Evolutionary conservation across 1,139 yeast genomes (phyloP).

Genomic region (Candida neerlandica): DNA sequence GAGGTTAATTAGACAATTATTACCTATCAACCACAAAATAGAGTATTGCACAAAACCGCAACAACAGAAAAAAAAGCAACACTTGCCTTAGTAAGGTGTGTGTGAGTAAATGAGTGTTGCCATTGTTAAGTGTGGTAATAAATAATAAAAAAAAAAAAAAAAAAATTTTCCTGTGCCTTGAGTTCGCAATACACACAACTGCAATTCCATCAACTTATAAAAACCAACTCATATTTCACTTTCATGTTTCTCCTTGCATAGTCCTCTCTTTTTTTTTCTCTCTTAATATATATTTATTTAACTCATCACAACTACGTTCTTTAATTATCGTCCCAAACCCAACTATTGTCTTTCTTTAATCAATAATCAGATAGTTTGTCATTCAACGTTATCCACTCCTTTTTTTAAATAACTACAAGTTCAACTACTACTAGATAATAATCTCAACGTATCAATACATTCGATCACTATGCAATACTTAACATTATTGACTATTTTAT

Average conservation of each 20-base stretch:
- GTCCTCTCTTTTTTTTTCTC: neutral
- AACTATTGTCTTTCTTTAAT: constrained; percentile 8
- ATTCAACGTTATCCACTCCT: constrained; percentile 3
- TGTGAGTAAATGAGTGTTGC: no score
- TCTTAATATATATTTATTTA: no score
- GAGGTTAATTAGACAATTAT: no score
- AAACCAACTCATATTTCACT: neutral
- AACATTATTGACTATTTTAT: constrained; percentile 24
- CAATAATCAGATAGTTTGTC: neutral
- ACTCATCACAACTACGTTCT: neutral
- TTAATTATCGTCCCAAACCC: neutral
- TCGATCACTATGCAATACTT: constrained; percentile 10
- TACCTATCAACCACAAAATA: no score
- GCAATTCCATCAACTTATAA: neutral
- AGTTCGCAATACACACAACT: neutral
- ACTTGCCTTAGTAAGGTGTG: no score
- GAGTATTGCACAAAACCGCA: no score
- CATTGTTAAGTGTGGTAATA: neutral
- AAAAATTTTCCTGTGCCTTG: neutral
- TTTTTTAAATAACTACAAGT: neutral
- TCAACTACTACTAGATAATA: neutral
- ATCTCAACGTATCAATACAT: neutral
- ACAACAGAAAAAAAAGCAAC: no score
- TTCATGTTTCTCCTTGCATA: neutral
- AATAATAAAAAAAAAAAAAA: neutral